Evolutionary conservation across 371 early-diverging fungal genomes (phyloP).

Genomic region (Parasitella parasitica): DNA sequence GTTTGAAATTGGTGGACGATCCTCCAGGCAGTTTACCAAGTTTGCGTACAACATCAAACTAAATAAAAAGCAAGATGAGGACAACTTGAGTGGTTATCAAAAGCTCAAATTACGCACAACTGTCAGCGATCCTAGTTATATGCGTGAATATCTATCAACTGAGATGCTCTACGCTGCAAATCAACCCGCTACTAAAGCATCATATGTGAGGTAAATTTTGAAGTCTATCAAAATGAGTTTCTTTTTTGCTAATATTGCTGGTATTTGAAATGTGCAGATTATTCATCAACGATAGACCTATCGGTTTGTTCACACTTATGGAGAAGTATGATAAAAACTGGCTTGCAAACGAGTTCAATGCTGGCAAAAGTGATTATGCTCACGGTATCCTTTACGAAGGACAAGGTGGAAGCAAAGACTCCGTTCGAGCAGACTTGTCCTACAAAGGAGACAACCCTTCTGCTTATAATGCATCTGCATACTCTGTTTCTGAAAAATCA

Average conservation of each 20-base stretch:
- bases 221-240: too few relatives aligned
- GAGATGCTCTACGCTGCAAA: constrained; percentile 24
- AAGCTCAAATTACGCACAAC: constrained; percentile 24
- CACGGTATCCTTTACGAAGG: constrained; percentile 32
- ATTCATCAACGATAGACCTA: constrained; percentile 27
- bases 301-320: constrained; percentile 30
- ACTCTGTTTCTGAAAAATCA: constrained; percentile 21
- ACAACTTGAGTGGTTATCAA: constrained; percentile 9
- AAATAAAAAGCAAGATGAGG: constrained; percentile 12
- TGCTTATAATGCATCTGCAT: constrained; percentile 15
- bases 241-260: background rate
- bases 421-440: constrained; percentile 20
- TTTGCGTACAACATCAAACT: constrained; percentile 36
- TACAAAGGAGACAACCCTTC: constrained; percentile 23
- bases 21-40: constrained; percentile 28
- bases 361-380: background rate
- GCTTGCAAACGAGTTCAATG: constrained; percentile 30
- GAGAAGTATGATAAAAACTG: constrained; percentile 36
- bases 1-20: constrained; percentile 33
- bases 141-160: constrained; percentile 42
- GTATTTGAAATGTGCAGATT: constrained; percentile 30
- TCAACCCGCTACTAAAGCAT: constrained; percentile 22
- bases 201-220: constrained; percentile 33
- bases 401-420: constrained; percentile 7
- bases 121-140: constrained; percentile 40